Conservation (phyloP, 352 stramenopile genomes). For the Halophytophthora batemanensis region DNA sequence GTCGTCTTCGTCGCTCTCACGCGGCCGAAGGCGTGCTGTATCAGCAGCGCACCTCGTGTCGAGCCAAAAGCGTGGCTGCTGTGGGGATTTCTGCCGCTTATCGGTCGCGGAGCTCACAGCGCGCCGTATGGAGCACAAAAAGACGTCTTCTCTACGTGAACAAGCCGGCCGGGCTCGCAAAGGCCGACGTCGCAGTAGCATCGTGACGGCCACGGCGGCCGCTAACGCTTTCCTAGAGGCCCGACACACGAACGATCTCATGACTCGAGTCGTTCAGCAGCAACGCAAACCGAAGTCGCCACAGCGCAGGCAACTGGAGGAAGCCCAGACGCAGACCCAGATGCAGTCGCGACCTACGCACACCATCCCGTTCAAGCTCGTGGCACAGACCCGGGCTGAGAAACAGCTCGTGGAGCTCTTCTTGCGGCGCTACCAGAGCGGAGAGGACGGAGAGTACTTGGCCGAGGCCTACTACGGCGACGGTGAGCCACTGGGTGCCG, state of each 20-base stretch:
- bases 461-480: slow-evolving; percentile 74
- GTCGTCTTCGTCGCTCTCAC: slow-evolving; percentile 49
- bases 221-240: slow-evolving; percentile 55
- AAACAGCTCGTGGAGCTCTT: slow-evolving; percentile 80
- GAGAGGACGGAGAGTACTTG: slow-evolving; percentile 75
- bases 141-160: slow-evolving; percentile 14
- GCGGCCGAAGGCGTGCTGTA: slow-evolving; percentile 41
- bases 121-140: slow-evolving; percentile 40
- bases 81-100: slow-evolving; percentile 64
- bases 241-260: slow-evolving; percentile 24
- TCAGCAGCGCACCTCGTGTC: slow-evolving; percentile 67
- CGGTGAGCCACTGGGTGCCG: slow-evolving; percentile 64
- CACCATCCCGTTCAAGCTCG: slow-evolving; percentile 77
- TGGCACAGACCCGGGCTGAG: slow-evolving; percentile 73
- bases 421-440: slow-evolving; percentile 68
- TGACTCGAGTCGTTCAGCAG: slow-evolving; percentile 13
- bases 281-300: slow-evolving; percentile 32
- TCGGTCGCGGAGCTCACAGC: slow-evolving; percentile 34
- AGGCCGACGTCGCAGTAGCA: slow-evolving; percentile 37
- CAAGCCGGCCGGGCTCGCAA: slow-evolving; percentile 8
- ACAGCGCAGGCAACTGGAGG: slow-evolving; percentile 28
- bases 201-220: slow-evolving; percentile 44
- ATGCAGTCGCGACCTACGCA: slow-evolving; percentile 22
- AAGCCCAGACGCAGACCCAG: slow-evolving; percentile 8
- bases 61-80: slow-evolving; percentile 72